Conservation (phyloP, 306 rosid species). For the Echinosophora koreensis region DNA sequence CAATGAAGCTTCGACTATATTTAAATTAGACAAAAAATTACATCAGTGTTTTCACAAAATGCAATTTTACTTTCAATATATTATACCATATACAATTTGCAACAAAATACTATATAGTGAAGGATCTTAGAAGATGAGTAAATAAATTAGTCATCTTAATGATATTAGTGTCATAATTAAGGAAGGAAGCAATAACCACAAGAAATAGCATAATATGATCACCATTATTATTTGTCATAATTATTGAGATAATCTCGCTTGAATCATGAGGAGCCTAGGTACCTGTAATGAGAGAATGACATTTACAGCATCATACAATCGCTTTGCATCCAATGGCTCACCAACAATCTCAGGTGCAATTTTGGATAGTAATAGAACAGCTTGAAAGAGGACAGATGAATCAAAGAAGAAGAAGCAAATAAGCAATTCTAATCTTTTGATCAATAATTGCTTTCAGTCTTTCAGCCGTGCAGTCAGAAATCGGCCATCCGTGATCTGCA, state of each 20-base stretch:
- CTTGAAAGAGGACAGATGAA: constrained; percentile 58
- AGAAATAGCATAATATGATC: not conserved
- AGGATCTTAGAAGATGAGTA: not conserved
- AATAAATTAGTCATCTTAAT: not conserved
- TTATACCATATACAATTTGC: not conserved
- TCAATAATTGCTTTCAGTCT: constrained; percentile 69
- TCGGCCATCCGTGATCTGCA: constrained; percentile 95
- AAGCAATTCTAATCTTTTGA: constrained; percentile 22
- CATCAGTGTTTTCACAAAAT: not conserved
- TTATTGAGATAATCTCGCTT: constrained; percentile 22
- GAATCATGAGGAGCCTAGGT: constrained; percentile 41
- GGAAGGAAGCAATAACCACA: constrained; percentile 19
- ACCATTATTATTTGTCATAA: constrained; percentile 24
- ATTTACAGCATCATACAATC: constrained; percentile 74
- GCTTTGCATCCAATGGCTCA: constrained; percentile 67
- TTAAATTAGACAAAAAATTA: not conserved
- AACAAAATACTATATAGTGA: not conserved
- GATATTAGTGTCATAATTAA: constrained; percentile 4
- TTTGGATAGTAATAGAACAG: constrained; percentile 69
- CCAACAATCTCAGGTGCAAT: constrained; percentile 74
- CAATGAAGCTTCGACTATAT: not conserved
- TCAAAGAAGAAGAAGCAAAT: constrained; percentile 37
- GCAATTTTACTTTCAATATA: not conserved
- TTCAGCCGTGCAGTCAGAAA: constrained; percentile 96
- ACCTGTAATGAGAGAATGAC: constrained; percentile 92